A percentile compares a stretch with the other conserved stretches of the same genome.
These are phyloP conservation scores for Macadamia integrifolia DNA, from an alignment of 164 flowering plant genomes.

Conservation along the genomic window DNA sequence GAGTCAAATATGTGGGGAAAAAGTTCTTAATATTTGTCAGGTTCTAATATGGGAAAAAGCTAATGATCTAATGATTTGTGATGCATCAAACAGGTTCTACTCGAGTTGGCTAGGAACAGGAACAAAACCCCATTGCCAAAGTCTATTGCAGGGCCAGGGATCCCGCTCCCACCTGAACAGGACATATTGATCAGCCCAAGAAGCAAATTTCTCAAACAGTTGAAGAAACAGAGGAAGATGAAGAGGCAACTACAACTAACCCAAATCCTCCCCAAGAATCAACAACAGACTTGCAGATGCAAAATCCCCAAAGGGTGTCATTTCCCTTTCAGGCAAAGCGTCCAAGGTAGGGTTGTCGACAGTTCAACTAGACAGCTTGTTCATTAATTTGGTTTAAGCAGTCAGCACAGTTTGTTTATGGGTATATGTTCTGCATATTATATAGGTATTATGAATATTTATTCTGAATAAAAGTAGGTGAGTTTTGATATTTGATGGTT, in stretches of 20 bases:
- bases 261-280: conserved; percentile 48
- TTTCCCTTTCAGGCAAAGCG: conserved; percentile 72
- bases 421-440: too few species aligned
- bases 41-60: too few species aligned
- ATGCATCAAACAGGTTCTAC: conserved; percentile 37
- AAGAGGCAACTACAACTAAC: conserved; percentile 33
- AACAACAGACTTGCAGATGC: conserved; percentile 41
- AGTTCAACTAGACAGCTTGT: too few species aligned
- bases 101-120: conserved; percentile 66
- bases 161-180: conserved; percentile 79
- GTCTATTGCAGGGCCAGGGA: conserved; percentile 55
- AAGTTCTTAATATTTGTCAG: background rate
- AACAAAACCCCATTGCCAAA: conserved; percentile 77
- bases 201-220: conserved; percentile 36
- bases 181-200: conserved; percentile 66
- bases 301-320: conserved; percentile 66
- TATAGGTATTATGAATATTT: too few species aligned
- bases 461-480: too few species aligned
- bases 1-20: too few species aligned
- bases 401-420: too few species aligned
- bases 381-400: too few species aligned
- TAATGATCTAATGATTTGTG: too few species aligned
- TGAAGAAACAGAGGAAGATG: conserved; percentile 79
- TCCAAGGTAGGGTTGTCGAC: conserved; percentile 19
- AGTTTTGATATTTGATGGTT: too few species aligned